Percentiles rank a stretch among this genome's conserved stretches.
These are phyloP conservation scores for Clausena lansium DNA, from an alignment of 345 rosid genomes.

Conservation along the genomic window DNA sequence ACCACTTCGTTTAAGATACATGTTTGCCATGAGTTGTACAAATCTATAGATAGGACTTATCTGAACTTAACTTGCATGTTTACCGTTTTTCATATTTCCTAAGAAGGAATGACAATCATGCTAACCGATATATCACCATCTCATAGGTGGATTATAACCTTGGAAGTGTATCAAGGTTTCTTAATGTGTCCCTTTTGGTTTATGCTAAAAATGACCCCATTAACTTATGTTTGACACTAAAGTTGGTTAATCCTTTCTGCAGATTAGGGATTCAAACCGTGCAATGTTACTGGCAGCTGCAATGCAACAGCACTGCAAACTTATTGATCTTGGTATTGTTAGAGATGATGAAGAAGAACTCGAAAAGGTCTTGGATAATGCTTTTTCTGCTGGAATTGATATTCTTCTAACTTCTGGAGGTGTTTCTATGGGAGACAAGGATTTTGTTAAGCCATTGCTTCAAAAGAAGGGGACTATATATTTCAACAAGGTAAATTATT, in stretches of 20 bases:
- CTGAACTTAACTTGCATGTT: not conserved
- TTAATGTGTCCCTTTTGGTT: slow-evolving; percentile 9
- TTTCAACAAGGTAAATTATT: slow-evolving; percentile 61
- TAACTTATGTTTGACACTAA: slow-evolving; percentile 15
- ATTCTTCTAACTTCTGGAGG: slow-evolving; percentile 94
- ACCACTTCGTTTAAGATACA: not conserved
- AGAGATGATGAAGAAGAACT: slow-evolving; percentile 71
- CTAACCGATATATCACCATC: not conserved
- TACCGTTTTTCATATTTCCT: not conserved
- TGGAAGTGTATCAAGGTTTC: not conserved
- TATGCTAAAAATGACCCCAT: not conserved
- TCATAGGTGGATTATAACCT: not conserved
- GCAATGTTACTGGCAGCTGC: slow-evolving; percentile 86
- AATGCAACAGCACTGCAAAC: slow-evolving; percentile 70
- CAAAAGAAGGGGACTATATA: slow-evolving; percentile 66
- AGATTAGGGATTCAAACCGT: slow-evolving; percentile 97
- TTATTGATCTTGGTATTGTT: slow-evolving; percentile 83
- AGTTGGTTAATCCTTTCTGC: slow-evolving; percentile 29
- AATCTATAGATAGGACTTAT: not conserved
- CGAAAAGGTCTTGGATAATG: slow-evolving; percentile 59
- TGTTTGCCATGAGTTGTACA: not conserved
- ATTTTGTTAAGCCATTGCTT: slow-evolving; percentile 84
- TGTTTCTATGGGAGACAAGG: slow-evolving; percentile 98
- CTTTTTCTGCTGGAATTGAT: slow-evolving; percentile 61
- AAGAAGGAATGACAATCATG: not conserved